Evolutionary conservation across 2,329 filamentous ascomycete genomes (phyloP), one percentile per base, ranked within the genome.

Genomic region (Proliferodiscus dingleyae): DNA sequence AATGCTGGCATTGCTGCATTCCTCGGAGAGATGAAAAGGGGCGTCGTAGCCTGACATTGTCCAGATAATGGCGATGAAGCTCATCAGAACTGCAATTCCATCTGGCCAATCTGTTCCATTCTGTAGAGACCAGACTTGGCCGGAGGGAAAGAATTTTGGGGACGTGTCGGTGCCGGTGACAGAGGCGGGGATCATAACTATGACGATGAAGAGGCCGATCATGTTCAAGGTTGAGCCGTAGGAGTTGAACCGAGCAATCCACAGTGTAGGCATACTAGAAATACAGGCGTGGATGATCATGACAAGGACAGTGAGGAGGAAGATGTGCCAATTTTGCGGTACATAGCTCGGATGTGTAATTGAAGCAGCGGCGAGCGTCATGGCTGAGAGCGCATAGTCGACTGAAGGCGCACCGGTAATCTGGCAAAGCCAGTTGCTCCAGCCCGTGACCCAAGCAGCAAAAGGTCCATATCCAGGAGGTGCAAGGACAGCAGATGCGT

Each of bases 21-120:
- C 84, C 60, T 89, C 84, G 3, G 80, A 75, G n/a, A 88, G 65
- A 65, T 88, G 84, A 62, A 87, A 87, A 0, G 83, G 78, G 0
- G 74, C 74, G 62, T 86, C 82, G 60, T 85, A 85, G 32, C 81
- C 80, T 5, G 72, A 72, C 74, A 81, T 82, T 4, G 80, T 84
- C 81, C 81, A 85, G 51, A 85, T 83, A 26, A 85, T 81, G 22
- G 76, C 74, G 34, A 85, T 75, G 61, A 88, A 89, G 18, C 75
- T 79, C 83, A 87, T 87, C 21, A 88, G 68, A 0, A 87, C 72
- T 0, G 80, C 76, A 16, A 87, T 68, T 15, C 84, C 84, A 43
- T 81, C 72, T 0, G 83, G 81, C 60, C 78, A 88, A 37, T 81
- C 76, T 1, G 83, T 87, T 19, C 77, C 74, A 44, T 80, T 76